Percentiles rank a stretch among this genome's conserved stretches.
These are phyloP conservation scores for Magnolia changhungtana DNA, from an alignment of 164 flowering plant species.

Conservation along the genomic window DNA sequence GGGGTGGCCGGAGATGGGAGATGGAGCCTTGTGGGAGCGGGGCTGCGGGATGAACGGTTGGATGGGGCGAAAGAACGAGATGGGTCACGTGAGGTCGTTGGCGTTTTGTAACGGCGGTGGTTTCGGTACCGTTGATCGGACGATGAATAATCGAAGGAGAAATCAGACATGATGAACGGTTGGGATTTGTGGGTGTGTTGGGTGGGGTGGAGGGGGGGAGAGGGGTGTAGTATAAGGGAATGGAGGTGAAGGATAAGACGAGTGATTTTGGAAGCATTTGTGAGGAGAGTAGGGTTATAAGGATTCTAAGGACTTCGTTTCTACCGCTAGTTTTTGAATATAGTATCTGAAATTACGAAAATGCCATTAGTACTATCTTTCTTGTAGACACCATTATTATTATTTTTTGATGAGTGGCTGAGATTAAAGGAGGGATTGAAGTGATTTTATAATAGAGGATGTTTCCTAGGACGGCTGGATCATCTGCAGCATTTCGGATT, in stretches of 20 bases:
- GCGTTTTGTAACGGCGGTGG: conserved; percentile 29
- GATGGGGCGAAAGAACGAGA: conserved; percentile 25
- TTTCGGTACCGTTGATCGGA: not conserved
- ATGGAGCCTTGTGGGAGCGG: conserved; percentile 13
- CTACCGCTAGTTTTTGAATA: not conserved
- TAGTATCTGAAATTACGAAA: not conserved
- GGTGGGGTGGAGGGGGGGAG: not conserved
- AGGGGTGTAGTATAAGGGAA: not conserved
- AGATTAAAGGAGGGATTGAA: too few species aligned
- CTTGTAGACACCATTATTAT: too few species aligned
- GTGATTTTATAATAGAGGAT: too few species aligned
- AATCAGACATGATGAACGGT: conserved; percentile 30
- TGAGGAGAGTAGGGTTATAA: not conserved
- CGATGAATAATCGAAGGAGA: conserved; percentile 31
- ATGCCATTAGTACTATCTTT: not conserved
- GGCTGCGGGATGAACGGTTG: conserved; percentile 7
- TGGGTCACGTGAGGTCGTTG: conserved; percentile 22
- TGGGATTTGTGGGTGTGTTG: not conserved
- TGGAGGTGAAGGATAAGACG: not conserved
- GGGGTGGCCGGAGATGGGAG: conserved; percentile 38
- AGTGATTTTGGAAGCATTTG: not conserved
- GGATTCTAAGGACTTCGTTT: not conserved
- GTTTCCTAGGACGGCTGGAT: too few species aligned
- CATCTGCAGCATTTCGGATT: too few species aligned
- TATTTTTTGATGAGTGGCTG: too few species aligned